Base-by-base conservation (phyloP, 2,329 filamentous ascomycete genomes). In the Trichoderma simmonsii region DNA sequence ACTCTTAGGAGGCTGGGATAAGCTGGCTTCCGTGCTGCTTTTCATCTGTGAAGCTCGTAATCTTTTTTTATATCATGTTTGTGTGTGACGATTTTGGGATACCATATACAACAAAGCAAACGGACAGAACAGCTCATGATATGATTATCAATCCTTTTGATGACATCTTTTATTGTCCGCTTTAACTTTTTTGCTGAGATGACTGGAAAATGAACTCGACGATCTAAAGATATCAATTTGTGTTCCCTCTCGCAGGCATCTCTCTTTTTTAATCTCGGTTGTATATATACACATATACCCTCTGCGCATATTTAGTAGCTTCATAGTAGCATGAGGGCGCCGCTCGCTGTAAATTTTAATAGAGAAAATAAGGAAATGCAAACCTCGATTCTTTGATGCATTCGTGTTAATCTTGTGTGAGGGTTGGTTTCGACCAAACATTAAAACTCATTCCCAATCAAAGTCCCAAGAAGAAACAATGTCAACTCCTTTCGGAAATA, bases 201-300 rank as follows among this genome's bases (percentile, higher is more conserved):
- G 63, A 66, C 30, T 67, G 64, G 51, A 67, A 67, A 67, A 67
- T 39, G 51, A 67, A 32, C 28, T 24, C 51, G 32, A 39, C 32
- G 11, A 56, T 39, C 51, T 43, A 26, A 57, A 57, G 51, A 57
- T 30, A 34, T 30, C 54, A 56, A 57, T 12, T 67, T 24, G 51
- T 51, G 15, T 30, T 54, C 32, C 24, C 32, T 59, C 64, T 39
- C 15, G 51, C 56, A 34, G 28, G 56, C 54, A 51, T 68, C 66
- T 51, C 56, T 24, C n/a, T 30, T 34, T 61, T 54, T 51, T 28
- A 24, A 24, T 67, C 32, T 59, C 51, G 32, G 11, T 30, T 67
- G 64, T 66, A 66, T 36, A 57, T 67, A 36, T 36, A 54, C 48
- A 51, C 39, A 43, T 68, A 69, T 59, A 68, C 36, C 66, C 54